Conservation (phyloP, 1,284 basidiomycete genomes). For the Cutaneotrichosporon spelunceum region DNA sequence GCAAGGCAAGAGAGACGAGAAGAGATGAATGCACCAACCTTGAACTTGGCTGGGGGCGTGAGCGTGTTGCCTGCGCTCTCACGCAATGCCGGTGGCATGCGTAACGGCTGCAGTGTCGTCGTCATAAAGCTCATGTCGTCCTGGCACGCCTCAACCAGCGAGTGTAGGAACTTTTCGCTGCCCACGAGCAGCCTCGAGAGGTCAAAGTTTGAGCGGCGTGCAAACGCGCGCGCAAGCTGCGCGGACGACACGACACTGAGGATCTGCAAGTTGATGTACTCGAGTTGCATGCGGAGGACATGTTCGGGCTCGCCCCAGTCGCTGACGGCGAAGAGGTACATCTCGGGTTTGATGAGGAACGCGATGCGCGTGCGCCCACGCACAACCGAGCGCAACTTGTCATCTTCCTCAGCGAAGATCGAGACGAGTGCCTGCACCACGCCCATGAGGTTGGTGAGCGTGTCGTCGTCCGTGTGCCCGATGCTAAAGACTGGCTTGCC, state of each 20-base stretch:
- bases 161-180: slow-evolving; percentile 73
- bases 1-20: too few species aligned
- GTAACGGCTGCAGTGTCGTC: slow-evolving; percentile 75
- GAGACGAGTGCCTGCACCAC: slow-evolving; percentile 94
- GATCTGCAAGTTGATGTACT: slow-evolving; percentile 90
- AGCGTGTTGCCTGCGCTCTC: slow-evolving; percentile 71
- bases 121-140: slow-evolving; percentile 74
- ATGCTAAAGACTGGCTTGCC: slow-evolving; percentile 89
- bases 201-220: slow-evolving; percentile 86
- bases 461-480: slow-evolving; percentile 54
- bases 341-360: slow-evolving; percentile 76
- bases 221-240: slow-evolving; percentile 81
- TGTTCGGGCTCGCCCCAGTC: slow-evolving; percentile 91
- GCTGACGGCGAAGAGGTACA: slow-evolving; percentile 87
- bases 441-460: slow-evolving; percentile 76
- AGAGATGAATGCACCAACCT: slow-evolving; percentile 55
- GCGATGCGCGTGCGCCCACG: slow-evolving; percentile 70
- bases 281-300: slow-evolving; percentile 86
- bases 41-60: slow-evolving; percentile 72
- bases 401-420: slow-evolving; percentile 73
- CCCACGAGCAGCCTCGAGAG: slow-evolving; percentile 77
- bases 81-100: slow-evolving; percentile 65
- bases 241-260: slow-evolving; percentile 80
- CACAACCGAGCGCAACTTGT: slow-evolving; percentile 62
- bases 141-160: slow-evolving; percentile 67